Conservation (phyloP, 768 basidiomycete species). For the Mycena venus region DNA sequence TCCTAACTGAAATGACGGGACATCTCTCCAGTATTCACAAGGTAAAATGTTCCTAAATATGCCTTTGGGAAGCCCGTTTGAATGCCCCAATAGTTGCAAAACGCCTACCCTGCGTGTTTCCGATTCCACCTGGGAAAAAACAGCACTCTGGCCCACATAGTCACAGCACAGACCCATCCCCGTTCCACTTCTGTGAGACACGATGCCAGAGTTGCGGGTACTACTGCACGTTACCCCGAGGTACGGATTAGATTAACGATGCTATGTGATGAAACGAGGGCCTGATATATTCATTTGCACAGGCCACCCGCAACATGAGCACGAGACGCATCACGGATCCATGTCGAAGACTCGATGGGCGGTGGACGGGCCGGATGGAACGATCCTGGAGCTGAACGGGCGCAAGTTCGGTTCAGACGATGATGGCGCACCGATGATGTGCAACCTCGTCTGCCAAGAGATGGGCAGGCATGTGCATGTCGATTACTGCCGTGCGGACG, state of each 20-base stretch:
- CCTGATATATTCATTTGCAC: not conserved
- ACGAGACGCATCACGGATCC: constrained; percentile 74
- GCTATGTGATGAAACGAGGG: not conserved
- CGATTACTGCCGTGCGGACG: constrained; percentile 64
- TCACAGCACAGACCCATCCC: constrained; percentile 59
- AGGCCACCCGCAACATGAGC: constrained; percentile 73
- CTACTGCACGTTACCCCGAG: constrained; percentile 68
- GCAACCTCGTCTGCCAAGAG: constrained; percentile 66
- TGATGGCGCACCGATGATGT: constrained; percentile 75
- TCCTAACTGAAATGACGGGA: not conserved
- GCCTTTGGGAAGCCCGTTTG: not conserved
- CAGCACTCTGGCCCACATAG: constrained; percentile 61
- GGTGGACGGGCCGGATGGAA: constrained; percentile 65
- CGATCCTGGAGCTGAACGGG: constrained; percentile 65
- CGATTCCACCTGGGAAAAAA: constrained; percentile 57
- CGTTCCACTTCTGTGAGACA: constrained; percentile 69
- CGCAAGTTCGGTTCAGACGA: constrained; percentile 66
- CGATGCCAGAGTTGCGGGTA: constrained; percentile 71
- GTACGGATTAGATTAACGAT: constrained; percentile 43
- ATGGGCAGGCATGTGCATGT: constrained; percentile 72
- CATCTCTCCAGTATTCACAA: constrained; percentile 63
- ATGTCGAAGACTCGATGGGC: constrained; percentile 73
- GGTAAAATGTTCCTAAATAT: constrained; percentile 44
- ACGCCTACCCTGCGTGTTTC: constrained; percentile 62
- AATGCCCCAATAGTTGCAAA: constrained; percentile 55